Base-by-base conservation (phyloP, 768 basidiomycete species). In the Amanita fuliginea region DNA sequence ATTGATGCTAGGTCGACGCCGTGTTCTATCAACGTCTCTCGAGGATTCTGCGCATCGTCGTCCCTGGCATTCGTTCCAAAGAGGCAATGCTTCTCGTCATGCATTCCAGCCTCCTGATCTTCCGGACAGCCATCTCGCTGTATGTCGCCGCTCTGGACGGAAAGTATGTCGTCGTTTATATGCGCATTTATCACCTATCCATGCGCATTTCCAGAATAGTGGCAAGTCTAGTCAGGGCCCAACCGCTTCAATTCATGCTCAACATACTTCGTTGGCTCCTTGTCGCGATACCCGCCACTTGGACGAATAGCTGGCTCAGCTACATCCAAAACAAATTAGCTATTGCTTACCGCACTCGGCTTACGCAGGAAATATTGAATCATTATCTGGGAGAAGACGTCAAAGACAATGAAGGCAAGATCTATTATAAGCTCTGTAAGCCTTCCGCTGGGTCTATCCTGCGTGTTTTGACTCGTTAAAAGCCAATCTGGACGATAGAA, bases 121-220 rank as follows among this genome's bases (percentile, higher is more conserved):
- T 89, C 55, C 71, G 95, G 56, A 98, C 95, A 3, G 83, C 88
- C 1, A 83, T 98, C 41, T 94, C 90, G 13, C 70, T 99, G 14
- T 97, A 96, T 60, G 92, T 99, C 42, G 95, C 95, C 5, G 80
- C 86, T 18, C 73, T 98, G 42, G 95, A 98, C 60, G 95, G 95
- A 64, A 84, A 79, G 86, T 89, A 57, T 55, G 81, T 71, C 13
- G 32, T 11, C 32, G 26, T 55, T 57, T 52, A 19, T 43, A 11
- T 8, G 33, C 33, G 16, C 40, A 22, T 16, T 36, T 32, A 47
- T 44, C 41, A 30, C 24, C 28, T 46, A 28, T 55, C 37, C 56
- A 39, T 19, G 8, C 42, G 35, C 45, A 30, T 18, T 47, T 11
- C 14, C 54, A 94, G 91, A 61, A 97, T 98, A 56, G 95, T 98